These are phyloP conservation scores for Leccinum fibrillosum DNA, from an alignment of 768 basidiomycete species.

Conservation along the genomic window DNA sequence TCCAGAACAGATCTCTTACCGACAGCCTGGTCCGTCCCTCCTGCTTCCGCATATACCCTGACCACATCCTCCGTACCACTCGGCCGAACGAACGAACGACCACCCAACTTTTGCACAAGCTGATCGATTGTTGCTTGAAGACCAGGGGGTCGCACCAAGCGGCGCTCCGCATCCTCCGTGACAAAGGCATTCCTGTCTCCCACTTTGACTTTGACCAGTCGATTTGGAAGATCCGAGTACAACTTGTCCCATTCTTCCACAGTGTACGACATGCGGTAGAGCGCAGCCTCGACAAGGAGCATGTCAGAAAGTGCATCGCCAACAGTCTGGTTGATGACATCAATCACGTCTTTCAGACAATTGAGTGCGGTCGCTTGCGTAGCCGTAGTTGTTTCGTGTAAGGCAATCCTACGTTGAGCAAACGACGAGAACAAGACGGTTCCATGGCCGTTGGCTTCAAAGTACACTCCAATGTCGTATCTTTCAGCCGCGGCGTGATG, in stretches of 20 bases:
- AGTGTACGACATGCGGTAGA: constrained; percentile 84
- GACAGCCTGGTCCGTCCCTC: constrained; percentile 68
- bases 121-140: constrained; percentile 83
- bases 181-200: constrained; percentile 77
- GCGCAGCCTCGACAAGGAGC: constrained; percentile 90
- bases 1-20: constrained; percentile 43
- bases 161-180: constrained; percentile 92
- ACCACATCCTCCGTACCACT: constrained; percentile 99
- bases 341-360: constrained; percentile 71
- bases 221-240: constrained; percentile 92
- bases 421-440: constrained; percentile 89
- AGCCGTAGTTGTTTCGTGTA: constrained; percentile 72
- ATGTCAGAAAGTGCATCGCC: constrained; percentile 96
- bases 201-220: constrained; percentile 91
- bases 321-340: constrained; percentile 96
- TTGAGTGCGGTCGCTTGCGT: constrained; percentile 78
- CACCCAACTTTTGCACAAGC: constrained; percentile 76
- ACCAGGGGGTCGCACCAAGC: constrained; percentile 73
- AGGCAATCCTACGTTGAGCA: constrained; percentile 58
- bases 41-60: constrained; percentile 94
- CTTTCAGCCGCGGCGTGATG: constrained; percentile 94
- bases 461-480: constrained; percentile 96
- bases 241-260: constrained; percentile 87
- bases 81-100: constrained; percentile 91
- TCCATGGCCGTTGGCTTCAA: constrained; percentile 98